Conservation (phyloP, 257 asterid genomes). For the Ehretia macrophylla region DNA sequence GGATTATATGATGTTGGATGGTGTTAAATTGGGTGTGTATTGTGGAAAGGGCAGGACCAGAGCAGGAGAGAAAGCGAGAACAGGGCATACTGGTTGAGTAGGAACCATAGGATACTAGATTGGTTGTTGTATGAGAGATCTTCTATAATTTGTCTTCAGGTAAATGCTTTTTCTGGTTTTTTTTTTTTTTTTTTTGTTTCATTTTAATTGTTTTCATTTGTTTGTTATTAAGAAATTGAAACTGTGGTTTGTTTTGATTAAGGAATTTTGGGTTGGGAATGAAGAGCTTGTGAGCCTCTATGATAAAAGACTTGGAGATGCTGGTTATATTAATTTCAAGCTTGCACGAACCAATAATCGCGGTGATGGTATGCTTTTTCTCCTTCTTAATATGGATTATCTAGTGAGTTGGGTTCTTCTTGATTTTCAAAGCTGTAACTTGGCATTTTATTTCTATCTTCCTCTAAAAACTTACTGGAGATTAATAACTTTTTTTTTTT, state of each 20-base stretch:
- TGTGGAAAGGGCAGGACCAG: constrained; percentile 66
- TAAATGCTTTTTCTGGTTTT: constrained; percentile 9
- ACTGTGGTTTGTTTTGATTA: constrained; percentile 7
- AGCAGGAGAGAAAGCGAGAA: constrained; percentile 87
- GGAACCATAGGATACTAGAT: constrained; percentile 81
- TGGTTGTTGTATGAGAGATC: constrained; percentile 92
- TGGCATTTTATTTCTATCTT: too few species aligned
- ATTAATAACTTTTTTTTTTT: too few species aligned
- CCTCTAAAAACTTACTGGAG: too few species aligned
- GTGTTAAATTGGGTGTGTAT: constrained; percentile 13
- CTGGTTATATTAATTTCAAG: constrained; percentile 79
- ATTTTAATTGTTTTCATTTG: not conserved
- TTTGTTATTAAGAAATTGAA: not conserved
- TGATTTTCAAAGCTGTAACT: too few species aligned
- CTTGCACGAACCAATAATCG: constrained; percentile 95
- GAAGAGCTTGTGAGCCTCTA: constrained; percentile 84
- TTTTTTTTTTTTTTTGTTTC: not conserved
- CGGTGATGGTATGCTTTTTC: constrained; percentile 71
- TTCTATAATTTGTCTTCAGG: constrained; percentile 98
- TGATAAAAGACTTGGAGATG: constrained; percentile 91
- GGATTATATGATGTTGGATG: not conserved
- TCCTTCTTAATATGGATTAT: not conserved
- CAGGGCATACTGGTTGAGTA: constrained; percentile 72
- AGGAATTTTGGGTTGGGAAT: constrained; percentile 99
- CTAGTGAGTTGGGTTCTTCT: not conserved